A percentile compares a stretch with the other conserved stretches of the same genome.
These are phyloP conservation scores for Sugiyamaella grinbergsii DNA, from an alignment of 1,139 yeast genomes.

Conservation along the genomic window DNA sequence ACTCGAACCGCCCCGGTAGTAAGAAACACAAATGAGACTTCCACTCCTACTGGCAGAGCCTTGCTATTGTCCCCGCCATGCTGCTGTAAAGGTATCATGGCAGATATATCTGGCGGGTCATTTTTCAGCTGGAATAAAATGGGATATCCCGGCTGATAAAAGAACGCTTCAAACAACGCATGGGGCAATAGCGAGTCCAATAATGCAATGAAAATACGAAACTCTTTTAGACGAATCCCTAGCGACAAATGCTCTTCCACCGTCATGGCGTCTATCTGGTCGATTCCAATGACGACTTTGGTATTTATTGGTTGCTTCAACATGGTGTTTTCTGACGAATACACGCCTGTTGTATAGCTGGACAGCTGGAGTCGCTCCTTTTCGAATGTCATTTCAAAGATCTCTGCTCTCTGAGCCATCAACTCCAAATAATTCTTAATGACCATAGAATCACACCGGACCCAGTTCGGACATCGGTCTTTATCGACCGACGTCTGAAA, in stretches of 20 bases:
- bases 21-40: conserved; percentile 27
- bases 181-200: conserved; percentile 29
- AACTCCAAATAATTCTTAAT: conserved; percentile 37
- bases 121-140: conserved; percentile 29
- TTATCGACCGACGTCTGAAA: conserved; percentile 31
- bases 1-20: conserved; percentile 23
- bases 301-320: conserved; percentile 40
- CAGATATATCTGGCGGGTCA: conserved; percentile 7
- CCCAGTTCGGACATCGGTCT: conserved; percentile 27
- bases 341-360: conserved; percentile 38
- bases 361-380: conserved; percentile 30
- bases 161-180: conserved; percentile 27
- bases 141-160: conserved; percentile 36
- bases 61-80: conserved; percentile 4
- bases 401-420: conserved; percentile 39
- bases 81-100: conserved; percentile 1
- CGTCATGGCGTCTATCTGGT: conserved; percentile 34
- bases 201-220: conserved; percentile 32
- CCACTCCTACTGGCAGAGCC: conserved; percentile 26
- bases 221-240: conserved; percentile 39
- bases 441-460: conserved; percentile 33
- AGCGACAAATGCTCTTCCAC: conserved; percentile 30
- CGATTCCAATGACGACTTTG: conserved; percentile 29
- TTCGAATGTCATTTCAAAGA: conserved; percentile 33
- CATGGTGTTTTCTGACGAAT: conserved; percentile 32